These are phyloP conservation scores for Cercospora berteroae DNA, from an alignment of 2,329 filamentous ascomycete species.

Conservation along the genomic window DNA sequence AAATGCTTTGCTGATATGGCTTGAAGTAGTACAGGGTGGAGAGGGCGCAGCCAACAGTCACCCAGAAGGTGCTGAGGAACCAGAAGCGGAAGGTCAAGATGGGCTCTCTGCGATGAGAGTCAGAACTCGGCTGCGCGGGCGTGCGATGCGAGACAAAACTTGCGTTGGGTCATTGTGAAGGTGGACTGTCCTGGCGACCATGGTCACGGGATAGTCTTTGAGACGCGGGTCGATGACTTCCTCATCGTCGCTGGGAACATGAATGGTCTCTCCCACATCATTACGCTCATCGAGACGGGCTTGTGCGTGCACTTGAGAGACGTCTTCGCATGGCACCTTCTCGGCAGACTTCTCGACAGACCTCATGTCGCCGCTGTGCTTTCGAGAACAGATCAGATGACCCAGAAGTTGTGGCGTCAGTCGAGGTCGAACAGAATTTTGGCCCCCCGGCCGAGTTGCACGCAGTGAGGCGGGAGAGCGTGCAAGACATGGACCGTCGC, in stretches of 20 bases:
- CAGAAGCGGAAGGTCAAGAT: constrained; percentile 25
- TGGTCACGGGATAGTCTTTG: constrained; percentile 15
- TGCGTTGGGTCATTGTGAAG: constrained; percentile 18
- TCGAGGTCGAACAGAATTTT: not conserved
- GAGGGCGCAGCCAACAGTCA: constrained; percentile 18
- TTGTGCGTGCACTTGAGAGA: not conserved
- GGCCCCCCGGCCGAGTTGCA: not conserved
- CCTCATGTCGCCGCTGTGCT: not conserved
- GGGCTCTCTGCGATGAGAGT: constrained; percentile 11
- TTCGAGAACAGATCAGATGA: not conserved
- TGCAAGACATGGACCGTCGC: not conserved
- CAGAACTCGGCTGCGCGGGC: not conserved
- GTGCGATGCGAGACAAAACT: not conserved
- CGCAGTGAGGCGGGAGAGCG: not conserved
- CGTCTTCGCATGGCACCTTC: not conserved
- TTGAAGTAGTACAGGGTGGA: constrained; percentile 24
- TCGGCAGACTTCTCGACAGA: not conserved
- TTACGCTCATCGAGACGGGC: not conserved
- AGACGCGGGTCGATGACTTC: constrained; percentile 19
- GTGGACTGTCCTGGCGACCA: constrained; percentile 17
- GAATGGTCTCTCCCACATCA: not conserved
- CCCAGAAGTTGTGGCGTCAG: not conserved
- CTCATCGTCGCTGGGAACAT: constrained; percentile 14
- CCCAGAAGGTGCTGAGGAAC: constrained; percentile 22
- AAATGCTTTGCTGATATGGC: constrained; percentile 15